phyloP scores from a whole-genome alignment of 2,329 filamentous ascomycete species.

The Colletotrichum sp. region DNA sequence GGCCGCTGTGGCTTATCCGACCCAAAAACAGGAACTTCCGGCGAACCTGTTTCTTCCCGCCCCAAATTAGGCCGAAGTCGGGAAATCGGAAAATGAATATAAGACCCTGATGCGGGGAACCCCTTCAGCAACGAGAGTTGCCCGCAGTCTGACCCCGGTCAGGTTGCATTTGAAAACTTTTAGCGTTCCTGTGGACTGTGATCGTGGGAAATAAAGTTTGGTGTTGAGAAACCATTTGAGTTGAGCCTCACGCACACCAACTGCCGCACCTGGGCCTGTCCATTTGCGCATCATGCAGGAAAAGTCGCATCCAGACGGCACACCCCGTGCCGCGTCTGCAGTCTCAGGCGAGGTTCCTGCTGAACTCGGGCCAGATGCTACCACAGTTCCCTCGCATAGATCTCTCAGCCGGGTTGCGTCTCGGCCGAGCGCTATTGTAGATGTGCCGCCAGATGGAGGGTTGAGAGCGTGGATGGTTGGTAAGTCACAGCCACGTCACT shows the following conservation, averaged over 20 bases:
- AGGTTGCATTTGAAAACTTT: neutral
- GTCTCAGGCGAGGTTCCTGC: neutral
- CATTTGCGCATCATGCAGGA: neutral
- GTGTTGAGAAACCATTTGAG: neutral
- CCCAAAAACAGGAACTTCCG: neutral
- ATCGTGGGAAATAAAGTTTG: neutral
- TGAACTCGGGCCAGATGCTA: neutral
- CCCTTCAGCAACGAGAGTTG: neutral
- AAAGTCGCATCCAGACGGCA: neutral
- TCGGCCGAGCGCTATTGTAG: conserved; percentile 42
- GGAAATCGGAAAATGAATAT: neutral
- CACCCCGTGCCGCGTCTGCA: neutral
- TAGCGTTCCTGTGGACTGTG: neutral
- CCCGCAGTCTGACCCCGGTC: neutral
- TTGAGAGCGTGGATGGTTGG: conserved; percentile 49
- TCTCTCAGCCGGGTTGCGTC: conserved; percentile 42
- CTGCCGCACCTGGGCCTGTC: neutral
- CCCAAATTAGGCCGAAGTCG: neutral
- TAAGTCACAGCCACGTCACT: conserved; percentile 26
- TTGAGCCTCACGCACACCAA: neutral
- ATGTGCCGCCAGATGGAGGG: conserved; percentile 57
- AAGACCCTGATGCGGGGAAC: neutral
- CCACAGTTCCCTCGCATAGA: neutral
- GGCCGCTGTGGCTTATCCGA: neutral
- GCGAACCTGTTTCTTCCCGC: neutral